These are phyloP conservation scores for Brassica napus DNA, from an alignment of 345 rosid genomes.

Conservation along the genomic window Da-Ae NC_063446.1:53563501-53564000, in stretches of 20 bases:
- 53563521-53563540: not conserved
- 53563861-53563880: not conserved
- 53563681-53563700: not conserved
- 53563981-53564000: slow-evolving; percentile 26
- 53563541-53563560: not conserved
- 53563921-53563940: not conserved
- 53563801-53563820: not conserved
- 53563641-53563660: not conserved
- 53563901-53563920: not conserved
- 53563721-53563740: not conserved
- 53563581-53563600: not conserved
- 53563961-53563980: not conserved
- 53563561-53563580: not conserved
- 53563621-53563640: not conserved
- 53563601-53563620: not conserved
- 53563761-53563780: not conserved
- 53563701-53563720: not conserved
- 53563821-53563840: not conserved
- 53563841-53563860: not conserved
- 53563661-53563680: not conserved
- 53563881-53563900: not conserved
- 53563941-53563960: not conserved
- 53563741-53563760: not conserved
- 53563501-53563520: not conserved
- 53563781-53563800: not conserved